Base-by-base conservation (phyloP, 768 basidiomycete species). In the Omphalotus guepiniiformis region DNA sequence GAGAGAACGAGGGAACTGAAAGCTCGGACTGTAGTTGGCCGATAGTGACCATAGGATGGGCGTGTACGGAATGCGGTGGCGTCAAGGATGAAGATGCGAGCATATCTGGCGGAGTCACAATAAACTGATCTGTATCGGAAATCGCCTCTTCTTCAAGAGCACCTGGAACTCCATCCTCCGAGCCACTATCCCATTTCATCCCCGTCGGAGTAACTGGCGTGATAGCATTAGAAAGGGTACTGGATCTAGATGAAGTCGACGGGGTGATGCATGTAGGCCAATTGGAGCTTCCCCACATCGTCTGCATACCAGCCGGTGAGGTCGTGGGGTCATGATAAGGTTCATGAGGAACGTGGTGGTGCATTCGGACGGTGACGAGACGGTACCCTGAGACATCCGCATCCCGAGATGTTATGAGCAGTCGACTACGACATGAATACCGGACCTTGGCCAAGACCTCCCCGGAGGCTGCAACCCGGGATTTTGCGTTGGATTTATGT, bases 321-420 rank as follows among this genome's bases (percentile, higher is more conserved):
- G 71, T 53, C 30, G 65, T 65, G 15, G 64, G 48, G 49, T 71
- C 71, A 25, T 67, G 63, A 45, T 74, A 74, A 8, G 73, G 67
- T 53, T 71, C 69, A 48, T 76, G 75, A 3, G 67, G 58, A 30
- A 68, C 43, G 52, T 73, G 66, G 47, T 76, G 73, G 51, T 73
- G 69, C 63, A 75, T 66, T 29, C 52, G 36, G 16, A 47, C 37
- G 8, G 43, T 47, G 15, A 49, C 32, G 6, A 40, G 25, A 12
- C 43, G 42, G 19, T 41, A 26, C n/a, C 42, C 45, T 5, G 49
- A 21, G 3, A 15, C 28, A 36, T 34, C n/a, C 4, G 30, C 56
- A 34, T 74, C 68, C 3, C 71, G 57, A 7, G 72, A 75, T n/a
- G 72, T 68, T 21, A 76, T 70, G 44, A 74, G 62, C 16, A 76